Evolutionary conservation across 2,329 filamentous ascomycete species (phyloP).

Genomic region (Pseudogymnoascus sp.): DNA sequence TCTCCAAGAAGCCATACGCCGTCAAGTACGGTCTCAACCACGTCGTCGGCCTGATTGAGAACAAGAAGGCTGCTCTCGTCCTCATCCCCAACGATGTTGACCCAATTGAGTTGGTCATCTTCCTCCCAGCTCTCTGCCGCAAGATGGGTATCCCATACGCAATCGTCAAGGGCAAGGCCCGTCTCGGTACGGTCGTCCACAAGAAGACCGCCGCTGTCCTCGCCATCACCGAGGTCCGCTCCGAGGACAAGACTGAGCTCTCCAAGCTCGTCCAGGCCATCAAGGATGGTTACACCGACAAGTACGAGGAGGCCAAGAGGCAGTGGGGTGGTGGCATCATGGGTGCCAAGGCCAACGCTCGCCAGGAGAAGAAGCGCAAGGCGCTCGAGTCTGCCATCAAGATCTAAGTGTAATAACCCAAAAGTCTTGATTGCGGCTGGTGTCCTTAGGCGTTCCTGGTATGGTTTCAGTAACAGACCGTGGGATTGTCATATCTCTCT

Average conservation of each 20-base stretch:
- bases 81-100: constrained; percentile 99
- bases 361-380: constrained; percentile 64
- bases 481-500: constrained; percentile 12
- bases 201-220: constrained; percentile 99
- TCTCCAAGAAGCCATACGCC: constrained; percentile 98
- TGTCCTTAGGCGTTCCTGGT: constrained; percentile 23
- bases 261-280: constrained; percentile 92
- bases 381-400: constrained; percentile 91
- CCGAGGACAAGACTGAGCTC: constrained; percentile 97
- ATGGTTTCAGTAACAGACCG: constrained; percentile 16
- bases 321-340: constrained; percentile 99
- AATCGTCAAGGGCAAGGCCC: constrained; percentile 99
- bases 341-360: constrained; percentile 82
- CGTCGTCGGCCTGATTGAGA: constrained; percentile 93
- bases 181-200: constrained; percentile 97
- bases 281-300: constrained; percentile 97
- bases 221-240: constrained; percentile 90
- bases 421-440: constrained; percentile 17
- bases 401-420: constrained; percentile 56
- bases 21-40: constrained; percentile 99
- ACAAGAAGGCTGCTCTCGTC: constrained; percentile 98
- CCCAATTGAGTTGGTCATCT: constrained; percentile 98
- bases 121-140: constrained; percentile 96
- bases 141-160: constrained; percentile 99
- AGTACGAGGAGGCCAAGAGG: constrained; percentile 82